Conservation (phyloP, 768 basidiomycete species). For the Ramaria sp. region DNA sequence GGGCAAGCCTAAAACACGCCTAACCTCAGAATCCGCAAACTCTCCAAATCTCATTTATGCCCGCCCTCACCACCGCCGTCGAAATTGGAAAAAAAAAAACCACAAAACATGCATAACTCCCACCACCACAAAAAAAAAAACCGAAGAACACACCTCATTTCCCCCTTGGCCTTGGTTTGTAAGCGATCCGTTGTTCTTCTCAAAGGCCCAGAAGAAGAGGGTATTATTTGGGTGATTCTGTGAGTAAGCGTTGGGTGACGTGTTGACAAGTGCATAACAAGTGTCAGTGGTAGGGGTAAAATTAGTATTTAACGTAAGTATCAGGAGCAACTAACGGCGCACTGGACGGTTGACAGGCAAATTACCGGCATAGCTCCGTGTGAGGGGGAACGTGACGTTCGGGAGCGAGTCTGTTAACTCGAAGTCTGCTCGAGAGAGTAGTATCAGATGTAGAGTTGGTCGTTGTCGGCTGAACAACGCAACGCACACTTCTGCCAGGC, state of each 20-base stretch:
- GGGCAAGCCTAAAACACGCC: too few relatives aligned
- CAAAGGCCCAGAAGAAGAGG: conserved; percentile 56
- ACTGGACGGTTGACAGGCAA: conserved; percentile 42
- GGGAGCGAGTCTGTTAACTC: conserved; percentile 45
- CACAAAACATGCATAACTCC: too few relatives aligned
- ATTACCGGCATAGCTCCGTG: conserved; percentile 52
- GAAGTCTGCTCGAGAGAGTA: conserved; percentile 34
- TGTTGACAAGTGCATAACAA: too few relatives aligned
- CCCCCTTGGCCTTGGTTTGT: conserved; percentile 18
- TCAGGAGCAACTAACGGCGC: not conserved
- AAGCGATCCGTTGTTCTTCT: conserved; percentile 45
- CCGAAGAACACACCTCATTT: too few relatives aligned
- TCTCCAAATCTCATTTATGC: too few relatives aligned
- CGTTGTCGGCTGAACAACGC: not conserved
- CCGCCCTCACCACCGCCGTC: too few relatives aligned
- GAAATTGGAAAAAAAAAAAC: too few relatives aligned
- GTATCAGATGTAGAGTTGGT: too few relatives aligned
- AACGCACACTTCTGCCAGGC: conserved; percentile 55
- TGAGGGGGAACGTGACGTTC: conserved; percentile 43
- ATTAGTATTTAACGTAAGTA: not conserved
- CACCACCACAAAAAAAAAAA: too few relatives aligned
- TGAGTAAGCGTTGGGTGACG: too few relatives aligned
- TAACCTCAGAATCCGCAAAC: too few relatives aligned
- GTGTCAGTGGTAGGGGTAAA: too few relatives aligned
- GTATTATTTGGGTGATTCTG: conserved; percentile 51